Evolutionary conservation across 306 rosid species (phyloP).

Genomic region (Lotus japonicus): DNA sequence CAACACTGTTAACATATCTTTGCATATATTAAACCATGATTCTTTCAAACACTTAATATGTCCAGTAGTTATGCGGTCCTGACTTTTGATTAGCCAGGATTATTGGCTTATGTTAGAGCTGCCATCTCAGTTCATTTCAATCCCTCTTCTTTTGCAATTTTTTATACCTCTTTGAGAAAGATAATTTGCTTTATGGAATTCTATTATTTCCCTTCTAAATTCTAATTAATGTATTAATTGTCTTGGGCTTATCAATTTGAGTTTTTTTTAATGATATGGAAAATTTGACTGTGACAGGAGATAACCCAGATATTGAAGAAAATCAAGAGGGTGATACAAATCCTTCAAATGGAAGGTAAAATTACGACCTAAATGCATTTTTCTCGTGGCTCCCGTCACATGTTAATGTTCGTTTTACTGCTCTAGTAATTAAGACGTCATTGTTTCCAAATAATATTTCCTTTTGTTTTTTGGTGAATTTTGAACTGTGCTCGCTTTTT

Average conservation of each 20-base stretch:
- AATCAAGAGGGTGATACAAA: conserved; percentile 35
- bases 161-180: neutral
- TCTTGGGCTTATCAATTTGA: neutral
- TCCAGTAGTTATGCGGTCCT: neutral
- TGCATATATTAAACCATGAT: neutral
- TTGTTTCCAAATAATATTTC: neutral
- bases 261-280: neutral
- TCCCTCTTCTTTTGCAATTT: neutral
- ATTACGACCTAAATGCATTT: neutral
- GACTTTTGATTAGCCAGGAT: neutral
- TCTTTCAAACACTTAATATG: neutral
- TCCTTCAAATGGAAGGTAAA: conserved; percentile 52
- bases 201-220: too few relatives aligned
- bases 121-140: neutral
- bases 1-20: neutral
- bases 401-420: neutral
- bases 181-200: neutral
- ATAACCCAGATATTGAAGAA: conserved; percentile 29
- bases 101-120: neutral
- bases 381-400: neutral
- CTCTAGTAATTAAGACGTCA: neutral
- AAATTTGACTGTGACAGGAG: conserved; percentile 33
- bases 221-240: neutral
- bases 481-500: neutral
- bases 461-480: neutral